Evolutionary conservation across 2,329 filamentous ascomycete genomes (phyloP), one percentile per base, ranked within the genome.

Genomic region (Aspergillus fumigatus): DNA sequence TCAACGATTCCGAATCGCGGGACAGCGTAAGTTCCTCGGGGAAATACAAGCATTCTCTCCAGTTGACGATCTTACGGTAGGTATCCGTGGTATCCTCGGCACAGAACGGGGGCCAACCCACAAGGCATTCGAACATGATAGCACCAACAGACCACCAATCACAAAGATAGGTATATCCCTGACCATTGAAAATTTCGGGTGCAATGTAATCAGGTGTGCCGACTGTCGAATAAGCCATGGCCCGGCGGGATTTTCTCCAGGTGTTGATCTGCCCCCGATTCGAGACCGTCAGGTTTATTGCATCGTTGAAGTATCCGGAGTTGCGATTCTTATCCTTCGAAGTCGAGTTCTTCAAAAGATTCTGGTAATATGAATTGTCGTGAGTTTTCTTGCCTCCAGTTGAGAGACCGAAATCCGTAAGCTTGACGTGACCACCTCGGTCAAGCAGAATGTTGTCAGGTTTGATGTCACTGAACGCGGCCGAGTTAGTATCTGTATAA

Each of bases 141-240:
- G 94, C 97, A 53, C 94, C 94, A 51, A 99, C 84, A 23, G 90
- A 96, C 94, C 94, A 99, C 94, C 94, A 99, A 80, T 99, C 94
- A 73, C 94, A 99, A 72, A 95, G 88, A 69, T 93, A 96, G 57
- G 91, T 90, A 79, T 99, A 99, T 50, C 94, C 94, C 69, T 96
- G 90, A 19, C 93, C 92, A 49, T 90, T 95, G 75, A 99, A 97
- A 67, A 99, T 97, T 73, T 99, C 94, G 2, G 94, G 94, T 1
- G 94, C 94, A 71, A 99, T 99, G 74, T 99, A 99, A 75, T 99
- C 94, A 9, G 94, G 94, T 1, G 94, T 99, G 62, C 94, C 94
- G 62, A 99, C 94, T 3, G 94, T 97, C 1, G 94, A 97, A 77
- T 99, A 99, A 14, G 94, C 94, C 84, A 99, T 93, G 73, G 96